phyloP scores from a whole-genome alignment of 2,329 filamentous ascomycete genomes.

The Aspergillus floridensis region DNA sequence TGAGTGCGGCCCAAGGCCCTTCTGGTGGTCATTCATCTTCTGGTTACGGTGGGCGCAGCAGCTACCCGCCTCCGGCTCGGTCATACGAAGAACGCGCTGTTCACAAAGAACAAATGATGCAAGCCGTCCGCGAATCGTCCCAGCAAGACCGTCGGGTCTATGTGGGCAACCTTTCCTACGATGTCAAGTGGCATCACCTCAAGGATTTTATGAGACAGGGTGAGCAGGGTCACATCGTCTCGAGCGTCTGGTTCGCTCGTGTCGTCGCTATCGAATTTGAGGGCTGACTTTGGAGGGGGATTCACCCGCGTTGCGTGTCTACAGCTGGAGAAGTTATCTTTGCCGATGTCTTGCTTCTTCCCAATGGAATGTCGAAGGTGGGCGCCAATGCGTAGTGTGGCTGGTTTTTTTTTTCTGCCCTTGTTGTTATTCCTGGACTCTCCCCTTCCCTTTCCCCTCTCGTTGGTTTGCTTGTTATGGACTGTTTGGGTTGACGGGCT shows the following conservation, averaged over 20 bases:
- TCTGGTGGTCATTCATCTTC: constrained; percentile 69
- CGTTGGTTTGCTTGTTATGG: constrained; percentile 66
- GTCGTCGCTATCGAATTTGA: constrained; percentile 21
- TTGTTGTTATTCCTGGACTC: constrained; percentile 59
- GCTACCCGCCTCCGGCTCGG: constrained; percentile 62
- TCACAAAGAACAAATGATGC: constrained; percentile 95
- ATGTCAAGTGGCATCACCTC: constrained; percentile 99
- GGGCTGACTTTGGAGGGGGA: constrained; percentile 31
- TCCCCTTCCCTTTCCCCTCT: constrained; percentile 41
- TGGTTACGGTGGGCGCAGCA: constrained; percentile 57
- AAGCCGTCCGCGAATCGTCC: constrained; percentile 85
- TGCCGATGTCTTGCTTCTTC: constrained; percentile 98
- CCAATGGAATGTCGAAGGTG: constrained; percentile 99
- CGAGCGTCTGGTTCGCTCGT: constrained; percentile 19
- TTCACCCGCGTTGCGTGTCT: constrained; percentile 23
- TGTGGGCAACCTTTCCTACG: constrained; percentile 97
- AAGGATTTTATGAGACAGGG: constrained; percentile 99
- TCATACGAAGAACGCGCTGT: constrained; percentile 78
- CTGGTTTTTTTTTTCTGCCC: constrained; percentile 64
- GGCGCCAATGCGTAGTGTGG: constrained; percentile 87
- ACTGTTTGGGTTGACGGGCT: constrained; percentile 98
- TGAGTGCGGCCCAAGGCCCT: constrained; percentile 69
- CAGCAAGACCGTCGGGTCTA: constrained; percentile 99
- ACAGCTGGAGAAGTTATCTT: constrained; percentile 98
- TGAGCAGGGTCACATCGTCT: constrained; percentile 51